phyloP scores from a whole-genome alignment of 2,329 filamentous ascomycete genomes.

The Teratosphaeria pseudoeucalypti region DNA sequence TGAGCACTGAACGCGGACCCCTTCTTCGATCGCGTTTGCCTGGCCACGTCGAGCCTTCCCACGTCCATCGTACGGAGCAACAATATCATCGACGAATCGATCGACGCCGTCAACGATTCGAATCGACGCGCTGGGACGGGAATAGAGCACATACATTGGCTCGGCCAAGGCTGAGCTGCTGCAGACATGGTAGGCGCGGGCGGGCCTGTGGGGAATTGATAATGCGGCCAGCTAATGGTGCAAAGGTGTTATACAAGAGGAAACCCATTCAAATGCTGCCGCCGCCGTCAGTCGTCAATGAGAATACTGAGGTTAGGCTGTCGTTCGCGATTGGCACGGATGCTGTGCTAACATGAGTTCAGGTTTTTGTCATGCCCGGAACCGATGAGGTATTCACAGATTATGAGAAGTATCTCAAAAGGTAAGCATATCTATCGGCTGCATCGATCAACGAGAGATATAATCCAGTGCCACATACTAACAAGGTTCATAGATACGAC shows the following conservation, averaged over 20 bases:
- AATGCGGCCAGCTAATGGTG: conserved; percentile 1
- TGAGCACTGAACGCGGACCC: not conserved
- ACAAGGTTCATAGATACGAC: conserved; percentile 55
- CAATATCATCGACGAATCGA: not conserved
- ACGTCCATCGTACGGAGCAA: not conserved
- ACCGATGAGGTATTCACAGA: conserved; percentile 82
- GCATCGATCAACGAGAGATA: not conserved
- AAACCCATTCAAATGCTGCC: conserved; percentile 82
- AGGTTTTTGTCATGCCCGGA: conserved; percentile 85
- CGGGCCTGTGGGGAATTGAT: not conserved
- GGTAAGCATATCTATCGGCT: conserved; percentile 39
- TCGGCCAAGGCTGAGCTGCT: not conserved
- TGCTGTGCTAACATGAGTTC: not conserved
- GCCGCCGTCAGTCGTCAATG: conserved; percentile 62
- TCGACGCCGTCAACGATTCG: not conserved
- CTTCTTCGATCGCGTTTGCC: not conserved
- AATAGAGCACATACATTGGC: not conserved
- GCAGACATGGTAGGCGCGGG: not conserved
- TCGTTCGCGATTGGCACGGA: not conserved
- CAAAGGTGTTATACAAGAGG: conserved; percentile 85
- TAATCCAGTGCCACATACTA: conserved; percentile 8
- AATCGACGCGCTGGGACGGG: not conserved
- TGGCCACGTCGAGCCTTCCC: not conserved
- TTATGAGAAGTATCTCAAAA: conserved; percentile 77
- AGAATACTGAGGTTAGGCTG: conserved; percentile 66